Evolutionary conservation across 305 asterid genomes (phyloP), one percentile per base, ranked within the genome.

Genomic region (Fraxinus floribunda): DNA sequence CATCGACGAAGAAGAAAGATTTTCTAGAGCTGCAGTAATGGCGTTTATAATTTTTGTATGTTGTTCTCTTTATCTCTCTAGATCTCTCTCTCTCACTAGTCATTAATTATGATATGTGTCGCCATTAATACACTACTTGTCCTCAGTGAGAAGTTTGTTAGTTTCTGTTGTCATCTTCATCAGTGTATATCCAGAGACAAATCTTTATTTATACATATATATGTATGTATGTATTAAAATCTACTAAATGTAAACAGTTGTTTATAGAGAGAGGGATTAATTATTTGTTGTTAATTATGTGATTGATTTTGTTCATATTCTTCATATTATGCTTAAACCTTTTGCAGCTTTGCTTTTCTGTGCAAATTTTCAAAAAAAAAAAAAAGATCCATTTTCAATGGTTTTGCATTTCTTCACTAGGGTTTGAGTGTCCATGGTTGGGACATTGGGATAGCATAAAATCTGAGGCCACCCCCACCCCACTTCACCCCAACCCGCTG

Each of bases 121-220:
- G 70, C 81, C 81, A 32, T 78, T 57, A 55, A 78, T 9, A 34
- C 66, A 76, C 76, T 72, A 29, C 71, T 20, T 44, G 83, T 41
- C 49, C 34, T 62, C 41, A 2, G 39, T 26, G 70, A 78, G 73
- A 68, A 76, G 75, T 84, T 80, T 77, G 83, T 34, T 78, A 20
- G 13, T 46, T 41, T 55, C 64, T 72, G 52, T 62, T 44, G 30
- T 71, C 55, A 76, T 80, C 39, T 5, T 70, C 82, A 18, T 70
- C 52, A 34, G 15, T 87, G 85, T 84, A 84, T 81, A 81, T 85
- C 73, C 64, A 76, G 80, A 83, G 46, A 78, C 79, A 24, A 66
- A 57, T 30, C 38, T 57, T 55, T 29, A 64, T 81, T 46, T 79
- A 34, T 79, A 35, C 49, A 57, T 36, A 84, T 78, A 72, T 81